phyloP scores from a whole-genome alignment of 2,329 filamentous ascomycete species.

The Laburnicola sp. region DNA sequence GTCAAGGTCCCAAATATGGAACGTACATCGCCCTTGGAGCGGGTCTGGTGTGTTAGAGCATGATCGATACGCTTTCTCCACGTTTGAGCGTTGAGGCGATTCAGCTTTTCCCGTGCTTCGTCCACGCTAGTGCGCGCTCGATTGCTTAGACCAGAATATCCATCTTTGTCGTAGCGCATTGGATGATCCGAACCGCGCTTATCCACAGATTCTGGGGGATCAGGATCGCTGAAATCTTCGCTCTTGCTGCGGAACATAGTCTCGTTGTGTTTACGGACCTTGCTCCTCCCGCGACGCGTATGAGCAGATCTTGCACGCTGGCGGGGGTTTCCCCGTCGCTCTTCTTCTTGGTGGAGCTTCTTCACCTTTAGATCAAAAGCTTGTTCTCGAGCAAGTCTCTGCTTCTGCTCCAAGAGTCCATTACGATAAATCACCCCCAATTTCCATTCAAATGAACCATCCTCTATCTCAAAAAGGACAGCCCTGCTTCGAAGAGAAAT shows the following conservation, averaged over 20 bases:
- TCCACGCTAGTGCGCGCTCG: slow-evolving; percentile 71
- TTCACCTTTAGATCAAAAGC: slow-evolving; percentile 87
- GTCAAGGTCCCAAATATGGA: slow-evolving; percentile 80
- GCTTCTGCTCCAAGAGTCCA: slow-evolving; percentile 85
- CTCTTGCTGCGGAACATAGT: slow-evolving; percentile 47
- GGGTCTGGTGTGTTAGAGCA: slow-evolving; percentile 68
- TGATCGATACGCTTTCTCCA: slow-evolving; percentile 92
- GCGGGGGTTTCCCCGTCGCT: slow-evolving; percentile 55
- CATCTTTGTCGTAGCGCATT: slow-evolving; percentile 77
- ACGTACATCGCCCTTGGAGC: slow-evolving; percentile 77
- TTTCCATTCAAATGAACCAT: slow-evolving; percentile 97
- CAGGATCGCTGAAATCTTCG: slow-evolving; percentile 29
- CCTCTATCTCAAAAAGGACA: slow-evolving; percentile 88
- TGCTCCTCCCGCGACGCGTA: slow-evolving; percentile 47
- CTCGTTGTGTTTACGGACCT: slow-evolving; percentile 39
- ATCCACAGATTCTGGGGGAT: slow-evolving; percentile 24
- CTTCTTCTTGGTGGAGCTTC: slow-evolving; percentile 69
- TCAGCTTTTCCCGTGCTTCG: slow-evolving; percentile 74
- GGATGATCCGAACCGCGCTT: slow-evolving; percentile 48
- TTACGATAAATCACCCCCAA: slow-evolving; percentile 90
- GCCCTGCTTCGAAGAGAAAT: slow-evolving; percentile 80
- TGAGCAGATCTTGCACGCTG: slow-evolving; percentile 57
- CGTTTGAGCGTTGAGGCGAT: slow-evolving; percentile 80
- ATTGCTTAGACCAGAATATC: slow-evolving; percentile 70
- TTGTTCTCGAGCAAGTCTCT: slow-evolving; percentile 85